Evolutionary conservation across 192 early-diverging fungal species (phyloP), one percentile per base, ranked within the genome.

Genomic region (Coemansia biformis): DNA sequence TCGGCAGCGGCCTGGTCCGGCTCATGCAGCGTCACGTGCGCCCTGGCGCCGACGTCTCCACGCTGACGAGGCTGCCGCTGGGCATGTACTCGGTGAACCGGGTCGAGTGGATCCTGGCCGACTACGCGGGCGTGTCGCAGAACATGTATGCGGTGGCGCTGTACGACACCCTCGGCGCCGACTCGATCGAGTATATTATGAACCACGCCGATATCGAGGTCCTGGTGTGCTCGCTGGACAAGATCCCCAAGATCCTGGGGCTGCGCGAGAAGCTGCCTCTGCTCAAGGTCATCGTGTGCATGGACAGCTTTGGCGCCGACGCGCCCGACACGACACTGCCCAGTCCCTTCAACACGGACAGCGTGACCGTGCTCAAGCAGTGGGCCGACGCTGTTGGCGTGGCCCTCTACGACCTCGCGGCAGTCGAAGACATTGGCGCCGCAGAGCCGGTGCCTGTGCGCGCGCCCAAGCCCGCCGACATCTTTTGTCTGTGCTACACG

Each of bases 91-190:
- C 87, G 8, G 62, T 76, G 56, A 91, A 90, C 71, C 73, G 85
- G 5, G 76, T 83, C 13, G 86, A 89, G 50, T 93, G 89, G 85
- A 61, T 76, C 13, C 78, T 92, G 43, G 55, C 81, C 11, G 83
- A 88, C 50, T 75, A 79, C 33, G 90, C 71, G 1, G 76, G 81
- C 17, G 58, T 81, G 28, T 76, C 79, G 34, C 84, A 89, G 47
- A 79, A 77, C 44, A 43, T 84, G 29, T 77, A 76, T 44, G 68
- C 77, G 5, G 90, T 93, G 10, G 82, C 92, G 5, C 71, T 95
- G 28, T 92, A 93, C 64, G 92, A 96, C 57, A 91, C 91, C 15
- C 78, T 96, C 13, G 95, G 89, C 39, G 79, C 83, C 0, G 86
- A 90, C 22, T 79, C 88, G 8, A 73, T 94, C 34, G 80, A 86